Base-by-base conservation (phyloP, 441 rosid species). In the Croton setiger region DNA sequence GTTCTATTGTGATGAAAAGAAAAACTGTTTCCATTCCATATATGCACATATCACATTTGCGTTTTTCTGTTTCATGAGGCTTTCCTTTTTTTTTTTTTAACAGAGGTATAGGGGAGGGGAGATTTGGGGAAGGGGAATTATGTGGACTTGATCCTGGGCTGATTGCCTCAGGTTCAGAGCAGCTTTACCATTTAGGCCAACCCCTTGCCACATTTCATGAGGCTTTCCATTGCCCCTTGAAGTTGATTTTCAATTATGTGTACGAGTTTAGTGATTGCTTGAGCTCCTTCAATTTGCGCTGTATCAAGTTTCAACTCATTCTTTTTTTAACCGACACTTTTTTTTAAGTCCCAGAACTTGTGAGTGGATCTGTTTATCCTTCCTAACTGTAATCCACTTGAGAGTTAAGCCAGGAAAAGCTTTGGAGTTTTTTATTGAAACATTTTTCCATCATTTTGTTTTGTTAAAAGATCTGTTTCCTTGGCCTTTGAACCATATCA, bases 361-460 rank as follows among this genome's bases (percentile, higher is more conserved):
- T 66, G 21, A 12, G 15, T 64, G 35, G 33, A 15, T 49, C 20
- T 23, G 5, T 23, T 23, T 2, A 45, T 61, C 18, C 17, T 20
- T 41, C 18, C 3, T 21, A 12, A n/a, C 27, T 48, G 3, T 17
- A 7, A 35, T 7, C 33, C 10, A 4, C 48, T 27, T 12, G 0
- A 47, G 64, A 44, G 23, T 68, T 68, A 48, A 59, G 57, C 20
- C 39, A 12, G 3, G 37, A 18, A 58, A 57, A 43, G n/a, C 18
- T 59, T n/a, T n/a, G n/a, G n/a, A n/a, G n/a, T n/a, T n/a, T n/a
- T n/a, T n/a, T n/a, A n/a, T n/a, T n/a, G n/a, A 13, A 35, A 18
- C 20, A 23, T 53, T 53, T 15, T 63, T 45, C 37, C 44, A n/a
- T 63, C 36, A 27, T n/a, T 27, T 8, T 20, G 36, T 14, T n/a